Evolutionary conservation across 2,329 filamentous ascomycete species (phyloP), one percentile per base, ranked within the genome.

Genomic region (Sarocladiaceae sp.): DNA sequence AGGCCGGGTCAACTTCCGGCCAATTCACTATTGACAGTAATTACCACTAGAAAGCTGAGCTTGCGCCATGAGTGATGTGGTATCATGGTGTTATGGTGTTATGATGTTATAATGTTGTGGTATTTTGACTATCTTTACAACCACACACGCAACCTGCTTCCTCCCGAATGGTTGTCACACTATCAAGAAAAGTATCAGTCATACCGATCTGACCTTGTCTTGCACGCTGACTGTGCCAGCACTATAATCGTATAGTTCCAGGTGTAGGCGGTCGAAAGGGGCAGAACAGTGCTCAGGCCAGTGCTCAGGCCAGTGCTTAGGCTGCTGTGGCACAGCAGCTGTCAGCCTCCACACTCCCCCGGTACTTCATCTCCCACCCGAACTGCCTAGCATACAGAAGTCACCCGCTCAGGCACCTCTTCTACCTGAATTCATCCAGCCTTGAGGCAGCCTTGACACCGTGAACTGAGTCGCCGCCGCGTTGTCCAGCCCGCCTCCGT

Each of bases 271-370:
- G 44, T 48, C 44, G 44, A 25, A 31, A 17, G 17, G 10, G 44
- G 44, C 44, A 48, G 44, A 48, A 48, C 44, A 8, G 22, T 20
- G 40, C n/a, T n/a, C n/a, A n/a, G n/a, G n/a, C n/a, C n/a, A n/a
- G n/a, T n/a, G n/a, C n/a, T n/a, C n/a, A n/a, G n/a, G n/a, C n/a
- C n/a, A n/a, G n/a, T n/a, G 26, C 10, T 20, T 7, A 4, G 10
- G 11, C 6, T n/a, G 22, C n/a, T 31, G 44, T 33, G 44, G 26
- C 44, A 48, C 44, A 48, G 40, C 40, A 28, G 5, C 40, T 15
- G 40, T 7, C 40, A 46, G 4, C 15, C 23, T 46, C 40, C 40
- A 46, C 23, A 18, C 23, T 10, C 40, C 40, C 12, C 23, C 23
- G 25, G 40, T 29, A 29, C 40, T 28, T 46, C 22, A 10, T 40